A percentile compares a stretch with the other conserved stretches of the same genome.
Conservation (phyloP, 352 stramenopile species). For the Phytopythium delawarense region DNA sequence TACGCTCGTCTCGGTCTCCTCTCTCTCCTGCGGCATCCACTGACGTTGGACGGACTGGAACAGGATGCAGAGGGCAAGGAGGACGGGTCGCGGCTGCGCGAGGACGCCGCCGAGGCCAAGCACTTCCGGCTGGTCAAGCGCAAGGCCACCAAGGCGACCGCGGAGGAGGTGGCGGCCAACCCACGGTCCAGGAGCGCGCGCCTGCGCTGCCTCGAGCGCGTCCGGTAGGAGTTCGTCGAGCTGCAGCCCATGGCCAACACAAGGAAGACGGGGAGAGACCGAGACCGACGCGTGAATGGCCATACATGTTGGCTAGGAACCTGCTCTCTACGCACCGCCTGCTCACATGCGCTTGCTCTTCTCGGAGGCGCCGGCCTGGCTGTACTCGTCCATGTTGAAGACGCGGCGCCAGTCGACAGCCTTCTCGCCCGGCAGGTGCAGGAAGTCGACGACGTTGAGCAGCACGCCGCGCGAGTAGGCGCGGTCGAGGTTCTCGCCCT, state of each 20-base stretch:
- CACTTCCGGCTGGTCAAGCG: slow-evolving; percentile 56
- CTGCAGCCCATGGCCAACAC: background rate
- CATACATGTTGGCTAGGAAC: background rate
- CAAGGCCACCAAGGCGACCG: slow-evolving; percentile 64
- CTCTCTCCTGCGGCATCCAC: background rate
- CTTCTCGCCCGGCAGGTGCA: slow-evolving; percentile 27
- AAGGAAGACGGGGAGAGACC: background rate
- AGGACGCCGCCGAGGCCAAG: slow-evolving; percentile 33
- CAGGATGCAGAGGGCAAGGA: slow-evolving; percentile 35
- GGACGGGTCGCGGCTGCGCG: slow-evolving; percentile 9
- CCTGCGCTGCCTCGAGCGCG: slow-evolving; percentile 67
- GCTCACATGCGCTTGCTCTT: slow-evolving; percentile 7
- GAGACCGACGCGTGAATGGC: background rate
- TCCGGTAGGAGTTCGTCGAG: slow-evolving; percentile 18
- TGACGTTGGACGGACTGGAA: background rate
- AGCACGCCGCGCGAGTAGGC: slow-evolving; percentile 54
- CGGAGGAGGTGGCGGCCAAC: slow-evolving; percentile 61
- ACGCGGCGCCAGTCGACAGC: slow-evolving; percentile 53
- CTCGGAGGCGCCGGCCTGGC: background rate
- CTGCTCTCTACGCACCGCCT: background rate
- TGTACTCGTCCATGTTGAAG: slow-evolving; percentile 56
- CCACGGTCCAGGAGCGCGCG: slow-evolving; percentile 63
- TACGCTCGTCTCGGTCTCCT: slow-evolving; percentile 12
- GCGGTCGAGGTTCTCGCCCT: slow-evolving; percentile 45
- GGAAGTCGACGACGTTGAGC: slow-evolving; percentile 63